Conservation (phyloP, 495 filamentous ascomycete genomes). For the Chaetomium tenue region DNA sequence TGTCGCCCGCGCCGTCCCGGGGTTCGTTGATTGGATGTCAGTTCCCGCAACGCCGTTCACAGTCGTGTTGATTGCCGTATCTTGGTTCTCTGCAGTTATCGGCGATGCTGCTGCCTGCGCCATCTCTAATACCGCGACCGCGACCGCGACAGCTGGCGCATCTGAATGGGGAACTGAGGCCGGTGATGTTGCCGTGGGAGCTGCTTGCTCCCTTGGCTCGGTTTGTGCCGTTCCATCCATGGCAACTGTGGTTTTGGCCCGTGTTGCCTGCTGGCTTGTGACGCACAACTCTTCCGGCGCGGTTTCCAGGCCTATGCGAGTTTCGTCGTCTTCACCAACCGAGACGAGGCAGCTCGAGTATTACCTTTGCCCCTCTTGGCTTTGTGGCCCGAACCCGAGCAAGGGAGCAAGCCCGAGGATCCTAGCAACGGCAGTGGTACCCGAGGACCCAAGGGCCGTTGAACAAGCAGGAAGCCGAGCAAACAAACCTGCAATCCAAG, state of each 20-base stretch:
- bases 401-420: background rate
- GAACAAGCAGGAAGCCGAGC: background rate
- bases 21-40: constrained; percentile 15
- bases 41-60: constrained; percentile 12
- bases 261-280: background rate
- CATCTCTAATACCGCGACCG: constrained; percentile 17
- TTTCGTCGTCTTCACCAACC: background rate
- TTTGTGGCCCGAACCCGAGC: background rate
- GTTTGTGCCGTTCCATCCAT: constrained; percentile 9
- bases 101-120: constrained; percentile 16
- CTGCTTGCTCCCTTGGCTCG: constrained; percentile 2
- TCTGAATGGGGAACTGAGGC: background rate
- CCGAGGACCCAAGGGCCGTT: constrained; percentile 8
- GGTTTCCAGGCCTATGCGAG: background rate
- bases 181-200: constrained; percentile 7
- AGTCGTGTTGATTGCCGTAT: background rate
- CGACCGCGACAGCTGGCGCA: constrained; percentile 20
- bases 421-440: constrained; percentile 16
- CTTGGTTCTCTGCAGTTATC: background rate
- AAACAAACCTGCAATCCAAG: constrained; percentile 1
- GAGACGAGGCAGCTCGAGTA: background rate
- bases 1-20: constrained; percentile 18
- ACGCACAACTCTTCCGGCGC: background rate
- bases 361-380: background rate
- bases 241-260: background rate